Evolutionary conservation across 2,329 filamentous ascomycete species (phyloP).

Genomic region (Aspergillus luchuensis): DNA sequence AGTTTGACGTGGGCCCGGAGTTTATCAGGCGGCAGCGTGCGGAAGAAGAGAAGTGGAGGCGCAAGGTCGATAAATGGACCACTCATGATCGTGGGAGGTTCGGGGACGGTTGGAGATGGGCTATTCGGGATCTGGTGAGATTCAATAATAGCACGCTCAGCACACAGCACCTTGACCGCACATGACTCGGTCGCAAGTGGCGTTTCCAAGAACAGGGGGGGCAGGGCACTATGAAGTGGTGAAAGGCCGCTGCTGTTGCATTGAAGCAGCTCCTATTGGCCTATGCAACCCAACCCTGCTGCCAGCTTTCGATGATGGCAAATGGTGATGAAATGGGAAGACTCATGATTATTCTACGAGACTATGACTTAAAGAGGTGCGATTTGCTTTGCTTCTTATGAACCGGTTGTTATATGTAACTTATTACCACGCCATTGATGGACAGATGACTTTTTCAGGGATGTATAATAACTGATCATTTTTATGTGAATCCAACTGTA

Average conservation of each 20-base stretch:
- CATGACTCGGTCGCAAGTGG: slow-evolving; percentile 11
- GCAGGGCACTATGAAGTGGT: not conserved
- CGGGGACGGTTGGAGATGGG: slow-evolving; percentile 73
- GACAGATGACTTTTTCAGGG: not conserved
- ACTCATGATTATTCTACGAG: not conserved
- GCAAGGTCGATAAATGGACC: slow-evolving; percentile 86
- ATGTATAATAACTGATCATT: not conserved
- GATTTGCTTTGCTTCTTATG: not conserved
- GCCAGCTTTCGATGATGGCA: not conserved
- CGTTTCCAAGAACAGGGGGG: not conserved
- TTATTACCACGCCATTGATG: not conserved
- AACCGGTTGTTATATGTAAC: not conserved
- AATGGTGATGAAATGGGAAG: not conserved
- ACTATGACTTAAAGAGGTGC: not conserved
- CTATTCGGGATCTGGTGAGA: slow-evolving; percentile 56
- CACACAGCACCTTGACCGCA: slow-evolving; percentile 14
- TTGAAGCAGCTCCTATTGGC: not conserved
- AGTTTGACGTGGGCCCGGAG: slow-evolving; percentile 95
- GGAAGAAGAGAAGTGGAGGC: slow-evolving; percentile 88
- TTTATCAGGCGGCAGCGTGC: slow-evolving; percentile 87
- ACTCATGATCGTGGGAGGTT: slow-evolving; percentile 53
- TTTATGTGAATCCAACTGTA: not conserved
- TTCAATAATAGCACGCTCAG: slow-evolving; percentile 28
- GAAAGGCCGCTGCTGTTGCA: not conserved
- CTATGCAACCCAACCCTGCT: not conserved